These are phyloP conservation scores for Colletotrichum filicis DNA, from an alignment of 2,329 filamentous ascomycete species.

Conservation along the genomic window DNA sequence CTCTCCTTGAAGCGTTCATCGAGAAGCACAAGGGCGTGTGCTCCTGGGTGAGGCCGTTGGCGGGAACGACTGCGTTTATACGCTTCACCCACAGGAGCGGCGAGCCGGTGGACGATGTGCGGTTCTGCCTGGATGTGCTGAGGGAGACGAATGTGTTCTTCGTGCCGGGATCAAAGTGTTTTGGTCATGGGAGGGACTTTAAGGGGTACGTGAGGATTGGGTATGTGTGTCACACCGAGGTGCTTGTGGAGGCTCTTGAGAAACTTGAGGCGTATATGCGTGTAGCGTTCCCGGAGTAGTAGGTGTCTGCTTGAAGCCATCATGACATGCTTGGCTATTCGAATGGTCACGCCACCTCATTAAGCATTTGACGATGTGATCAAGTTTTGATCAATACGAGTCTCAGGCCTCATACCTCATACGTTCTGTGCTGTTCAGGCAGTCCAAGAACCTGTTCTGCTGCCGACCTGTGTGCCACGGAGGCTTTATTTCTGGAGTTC, in stretches of 20 bases:
- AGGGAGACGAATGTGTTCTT: slow-evolving; percentile 79
- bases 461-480: neutral
- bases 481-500: neutral
- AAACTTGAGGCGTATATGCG: slow-evolving; percentile 54
- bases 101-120: slow-evolving; percentile 75
- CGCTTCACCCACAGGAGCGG: slow-evolving; percentile 70
- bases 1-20: slow-evolving; percentile 74
- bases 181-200: slow-evolving; percentile 75
- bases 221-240: slow-evolving; percentile 77
- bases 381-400: neutral
- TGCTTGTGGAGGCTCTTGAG: slow-evolving; percentile 74
- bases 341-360: too few relatives aligned
- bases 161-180: slow-evolving; percentile 78
- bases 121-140: slow-evolving; percentile 76
- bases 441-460: too few relatives aligned
- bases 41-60: slow-evolving; percentile 78
- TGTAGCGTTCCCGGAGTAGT: neutral
- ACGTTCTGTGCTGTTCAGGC: too few relatives aligned
- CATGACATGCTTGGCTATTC: neutral
- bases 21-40: slow-evolving; percentile 71
- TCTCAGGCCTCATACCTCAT: too few relatives aligned
- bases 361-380: too few relatives aligned
- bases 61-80: slow-evolving; percentile 84
- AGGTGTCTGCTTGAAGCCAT: neutral
- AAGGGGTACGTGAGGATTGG: slow-evolving; percentile 82